Base-by-base conservation (phyloP, 2,329 filamentous ascomycete species). In the Chrysoporthe austroafricana region DNA sequence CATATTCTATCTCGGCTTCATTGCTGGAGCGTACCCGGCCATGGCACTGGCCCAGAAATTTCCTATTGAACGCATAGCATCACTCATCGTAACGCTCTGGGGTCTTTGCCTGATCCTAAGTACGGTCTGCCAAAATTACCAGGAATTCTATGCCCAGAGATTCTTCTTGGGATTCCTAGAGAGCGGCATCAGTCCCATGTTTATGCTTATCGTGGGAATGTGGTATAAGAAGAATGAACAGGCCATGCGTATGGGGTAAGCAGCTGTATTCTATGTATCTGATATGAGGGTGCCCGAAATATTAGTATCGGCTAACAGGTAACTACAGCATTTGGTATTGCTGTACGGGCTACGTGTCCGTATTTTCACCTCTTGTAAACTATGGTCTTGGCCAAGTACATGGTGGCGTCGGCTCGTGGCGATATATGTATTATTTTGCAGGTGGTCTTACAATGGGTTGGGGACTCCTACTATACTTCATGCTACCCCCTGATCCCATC, bases 121-220 rank as follows among this genome's bases (percentile, higher is more conserved):
- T 0, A 74, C 77, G 2, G 75, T 72, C 1, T 82, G 80, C 69
- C 73, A 71, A 4, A 77, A 76, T 32, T 82, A 78, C 66, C 74
- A 72, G 34, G 76, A 75, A 1, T 69, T 84, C 1, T 79, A 78
- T 39, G 81, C 77, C 0, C 82, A 86, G 71, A 76, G 85, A 4
- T 87, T 88, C 77, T 83, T 86, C 61, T 78, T 88, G 1, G 87
- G 87, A 0, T 79, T 87, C 6, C 74, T 88, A 0, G 87, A 89
- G 72, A 80, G 79, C 2, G 82, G 85, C 32, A 83, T 89, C 46
- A 85, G 83, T 0, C 87, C 86, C 0, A 84, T 84, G 57, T 87
- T 86, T 68, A 86, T 87, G 79, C 79, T 85, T 62, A 84, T 86
- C 56, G 79, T 85, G 39, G 73, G 74, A 7, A 73, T 71, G 18